These are phyloP conservation scores for Apiospora phragmitis DNA, from an alignment of 2,329 filamentous ascomycete genomes.

Conservation along the genomic window DNA sequence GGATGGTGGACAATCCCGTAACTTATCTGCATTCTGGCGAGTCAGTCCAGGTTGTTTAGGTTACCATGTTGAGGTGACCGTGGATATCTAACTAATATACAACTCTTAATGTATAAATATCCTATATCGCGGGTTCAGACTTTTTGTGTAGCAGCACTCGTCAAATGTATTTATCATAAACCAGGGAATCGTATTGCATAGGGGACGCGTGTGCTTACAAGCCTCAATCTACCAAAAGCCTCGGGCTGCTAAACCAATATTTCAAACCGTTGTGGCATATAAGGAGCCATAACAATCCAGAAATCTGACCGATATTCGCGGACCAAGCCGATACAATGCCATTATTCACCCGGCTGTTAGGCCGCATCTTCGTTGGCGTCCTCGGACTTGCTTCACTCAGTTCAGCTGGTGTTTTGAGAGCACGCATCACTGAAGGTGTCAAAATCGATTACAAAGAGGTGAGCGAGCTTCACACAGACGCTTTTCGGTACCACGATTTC, in stretches of 20 bases:
- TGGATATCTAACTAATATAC: not conserved
- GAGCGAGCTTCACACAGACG: constrained; percentile 22
- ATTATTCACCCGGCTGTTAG: not conserved
- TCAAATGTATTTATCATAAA: not conserved
- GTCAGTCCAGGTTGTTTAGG: not conserved
- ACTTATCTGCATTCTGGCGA: not conserved
- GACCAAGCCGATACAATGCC: not conserved
- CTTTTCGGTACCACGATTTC: constrained; percentile 28
- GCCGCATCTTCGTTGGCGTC: not conserved
- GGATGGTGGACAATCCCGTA: not conserved
- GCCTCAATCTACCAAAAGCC: not conserved
- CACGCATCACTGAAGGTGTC: constrained; percentile 12
- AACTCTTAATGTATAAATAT: not conserved
- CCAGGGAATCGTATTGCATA: not conserved
- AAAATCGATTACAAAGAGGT: constrained; percentile 56
- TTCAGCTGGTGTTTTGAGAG: constrained; percentile 9
- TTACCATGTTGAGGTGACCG: not conserved
- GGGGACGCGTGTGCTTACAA: not conserved
- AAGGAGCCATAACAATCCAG: not conserved
- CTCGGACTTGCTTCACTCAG: not conserved
- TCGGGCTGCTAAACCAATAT: not conserved
- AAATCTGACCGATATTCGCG: not conserved
- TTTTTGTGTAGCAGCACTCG: not conserved
- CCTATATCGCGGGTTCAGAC: not conserved
- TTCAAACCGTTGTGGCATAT: not conserved